Base-by-base conservation (phyloP, 805 yeast genomes). In the Yamadazyma insecticola region DNA sequence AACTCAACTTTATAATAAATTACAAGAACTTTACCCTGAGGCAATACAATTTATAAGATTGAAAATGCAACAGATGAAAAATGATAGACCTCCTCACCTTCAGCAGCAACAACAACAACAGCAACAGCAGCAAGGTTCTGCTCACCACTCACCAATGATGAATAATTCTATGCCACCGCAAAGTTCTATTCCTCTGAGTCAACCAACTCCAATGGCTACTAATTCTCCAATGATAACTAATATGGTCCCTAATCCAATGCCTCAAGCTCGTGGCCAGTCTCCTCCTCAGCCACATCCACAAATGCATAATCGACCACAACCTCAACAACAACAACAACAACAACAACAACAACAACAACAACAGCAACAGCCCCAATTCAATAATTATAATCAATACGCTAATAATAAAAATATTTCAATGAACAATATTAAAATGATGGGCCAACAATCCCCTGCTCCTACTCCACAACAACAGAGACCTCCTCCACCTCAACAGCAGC, bases 21-120 rank as follows among this genome's bases (percentile, higher is more conserved):
- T 70, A 16, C 72, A 68, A 42, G 68, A 67, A 31, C 45, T 75
- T 22, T 75, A 74, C 39, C 78, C 78, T 0, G 79, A 74, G 37
- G 76, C 76, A 1, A 48, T 67, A n/a, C 69, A 61, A 33, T 58
- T 53, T 28, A 47, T 66, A 32, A 67, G 58, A 38, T 42, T 50
- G 50, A 69, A 53, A 55, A 50, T 63, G 28, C 60, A 57, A 26
- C 66, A 61, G 35, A 52, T 63, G 60, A 53, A 51, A 25, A 13
- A 12, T 27, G 15, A 31, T 13, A 21, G 13, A 16, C 27, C n/a
- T 9, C 33, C 21, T 23, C 29, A 36, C 24, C 39, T 27, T 17
- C 37, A 26, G 26, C 43, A 24, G 18, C 36, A 29, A 26, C 35
- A 20, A 34, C 41, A 33, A 16, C 36, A 25, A 24, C 37, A 28